These are phyloP conservation scores for Venturia nashicola DNA, from an alignment of 2,329 filamentous ascomycete species.

Conservation along the genomic window DNA sequence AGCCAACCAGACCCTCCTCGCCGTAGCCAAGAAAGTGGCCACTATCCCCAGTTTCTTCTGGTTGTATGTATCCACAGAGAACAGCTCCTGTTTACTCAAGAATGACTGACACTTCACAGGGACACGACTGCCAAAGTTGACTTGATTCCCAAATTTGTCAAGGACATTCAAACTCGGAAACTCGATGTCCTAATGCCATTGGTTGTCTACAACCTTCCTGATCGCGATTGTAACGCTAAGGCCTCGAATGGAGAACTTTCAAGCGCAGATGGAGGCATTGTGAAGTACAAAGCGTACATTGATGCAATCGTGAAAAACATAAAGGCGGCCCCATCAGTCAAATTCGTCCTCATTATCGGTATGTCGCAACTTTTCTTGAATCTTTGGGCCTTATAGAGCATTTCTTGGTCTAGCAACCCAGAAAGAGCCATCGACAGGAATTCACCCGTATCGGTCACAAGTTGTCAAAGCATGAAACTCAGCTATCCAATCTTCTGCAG, in stretches of 20 bases:
- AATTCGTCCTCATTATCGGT: slow-evolving; percentile 40
- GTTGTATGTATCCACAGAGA: slow-evolving; percentile 26
- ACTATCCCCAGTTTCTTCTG: slow-evolving; percentile 40
- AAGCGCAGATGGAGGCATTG: slow-evolving; percentile 39
- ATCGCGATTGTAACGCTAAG: slow-evolving; percentile 50
- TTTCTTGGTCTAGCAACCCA: not conserved
- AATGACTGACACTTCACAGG: slow-evolving; percentile 14
- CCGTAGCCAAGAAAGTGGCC: slow-evolving; percentile 36
- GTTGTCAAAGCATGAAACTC: too few relatives aligned
- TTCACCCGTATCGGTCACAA: not conserved
- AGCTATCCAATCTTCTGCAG: not conserved
- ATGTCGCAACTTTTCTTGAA: slow-evolving; percentile 9
- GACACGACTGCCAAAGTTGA: slow-evolving; percentile 39
- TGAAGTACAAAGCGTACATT: slow-evolving; percentile 42
- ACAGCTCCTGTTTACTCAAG: too few relatives aligned
- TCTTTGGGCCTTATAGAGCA: not conserved
- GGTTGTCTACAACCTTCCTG: slow-evolving; percentile 52
- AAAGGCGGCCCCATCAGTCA: slow-evolving; percentile 39
- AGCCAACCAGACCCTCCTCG: slow-evolving; percentile 32
- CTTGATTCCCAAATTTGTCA: slow-evolving; percentile 34
- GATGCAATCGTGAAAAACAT: slow-evolving; percentile 42
- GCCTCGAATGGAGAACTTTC: slow-evolving; percentile 51
- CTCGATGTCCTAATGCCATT: slow-evolving; percentile 38
- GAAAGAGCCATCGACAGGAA: not conserved
- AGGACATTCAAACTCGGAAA: slow-evolving; percentile 38